Evolutionary conservation across 179 eudicot species (phyloP).

Genomic region (Heliamphora pulchella): DNA sequence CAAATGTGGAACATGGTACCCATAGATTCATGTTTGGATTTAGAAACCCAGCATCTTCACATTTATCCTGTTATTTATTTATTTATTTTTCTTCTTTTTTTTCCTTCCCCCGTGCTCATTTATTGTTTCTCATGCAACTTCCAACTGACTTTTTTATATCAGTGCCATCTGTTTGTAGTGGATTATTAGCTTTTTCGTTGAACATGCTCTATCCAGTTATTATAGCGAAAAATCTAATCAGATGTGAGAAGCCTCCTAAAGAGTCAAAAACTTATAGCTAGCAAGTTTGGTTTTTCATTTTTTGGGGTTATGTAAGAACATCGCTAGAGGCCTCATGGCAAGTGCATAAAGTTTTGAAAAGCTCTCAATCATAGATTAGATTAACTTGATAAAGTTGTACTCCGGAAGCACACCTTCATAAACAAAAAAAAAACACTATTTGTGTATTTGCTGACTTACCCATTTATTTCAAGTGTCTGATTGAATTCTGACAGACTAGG

Average conservation of each 20-base stretch:
- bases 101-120: background rate
- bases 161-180: background rate
- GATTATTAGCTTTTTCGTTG: background rate
- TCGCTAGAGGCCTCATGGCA: background rate
- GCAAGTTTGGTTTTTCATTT: background rate
- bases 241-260: background rate
- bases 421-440: background rate
- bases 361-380: background rate
- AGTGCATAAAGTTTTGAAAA: background rate
- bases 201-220: background rate
- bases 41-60: slow-evolving; percentile 2
- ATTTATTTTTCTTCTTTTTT: too few species aligned
- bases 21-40: too few species aligned
- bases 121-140: background rate
- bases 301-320: background rate
- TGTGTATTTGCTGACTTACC: slow-evolving; percentile 20
- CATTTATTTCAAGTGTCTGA: background rate
- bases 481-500: slow-evolving; percentile 54
- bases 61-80: background rate
- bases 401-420: background rate
- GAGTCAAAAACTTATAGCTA: background rate
- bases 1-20: too few species aligned
- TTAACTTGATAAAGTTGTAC: slow-evolving; percentile 8
- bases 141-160: background rate
- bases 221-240: background rate